Evolutionary conservation across 768 basidiomycete genomes (phyloP).

Genomic region (Tephrocybe sp.): DNA sequence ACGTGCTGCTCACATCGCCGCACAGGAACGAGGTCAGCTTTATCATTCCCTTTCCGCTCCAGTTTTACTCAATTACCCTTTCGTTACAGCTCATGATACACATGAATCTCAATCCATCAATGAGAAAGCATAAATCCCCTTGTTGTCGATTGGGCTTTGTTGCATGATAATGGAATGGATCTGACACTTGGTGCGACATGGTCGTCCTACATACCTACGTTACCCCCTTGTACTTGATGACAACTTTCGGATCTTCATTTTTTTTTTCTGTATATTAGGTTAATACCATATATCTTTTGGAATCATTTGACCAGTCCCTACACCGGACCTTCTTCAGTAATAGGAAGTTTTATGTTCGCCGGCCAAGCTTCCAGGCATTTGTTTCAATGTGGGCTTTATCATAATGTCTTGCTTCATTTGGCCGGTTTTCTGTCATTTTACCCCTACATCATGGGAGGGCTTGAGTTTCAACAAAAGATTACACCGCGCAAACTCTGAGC

Average conservation of each 20-base stretch:
- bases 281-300: neutral
- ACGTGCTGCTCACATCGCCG: slow-evolving; percentile 50
- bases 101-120: neutral
- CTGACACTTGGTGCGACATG: neutral
- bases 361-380: too few species aligned
- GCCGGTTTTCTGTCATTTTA: too few species aligned
- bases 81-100: slow-evolving; percentile 1
- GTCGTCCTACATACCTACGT: neutral
- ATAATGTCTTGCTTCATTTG: too few species aligned
- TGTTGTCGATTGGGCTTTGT: neutral
- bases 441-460: too few species aligned
- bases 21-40: slow-evolving; percentile 35
- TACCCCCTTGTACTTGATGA: neutral
- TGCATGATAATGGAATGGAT: neutral
- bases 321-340: too few species aligned
- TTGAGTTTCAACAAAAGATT: too few species aligned
- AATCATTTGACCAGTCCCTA: too few species aligned
- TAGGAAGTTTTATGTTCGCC: too few species aligned
- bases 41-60: neutral
- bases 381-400: too few species aligned
- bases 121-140: neutral
- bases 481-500: too few species aligned
- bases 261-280: neutral
- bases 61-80: neutral
- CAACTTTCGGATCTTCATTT: neutral